phyloP scores from a whole-genome alignment of 768 basidiomycete genomes.

The Terana coerulea region DNA sequence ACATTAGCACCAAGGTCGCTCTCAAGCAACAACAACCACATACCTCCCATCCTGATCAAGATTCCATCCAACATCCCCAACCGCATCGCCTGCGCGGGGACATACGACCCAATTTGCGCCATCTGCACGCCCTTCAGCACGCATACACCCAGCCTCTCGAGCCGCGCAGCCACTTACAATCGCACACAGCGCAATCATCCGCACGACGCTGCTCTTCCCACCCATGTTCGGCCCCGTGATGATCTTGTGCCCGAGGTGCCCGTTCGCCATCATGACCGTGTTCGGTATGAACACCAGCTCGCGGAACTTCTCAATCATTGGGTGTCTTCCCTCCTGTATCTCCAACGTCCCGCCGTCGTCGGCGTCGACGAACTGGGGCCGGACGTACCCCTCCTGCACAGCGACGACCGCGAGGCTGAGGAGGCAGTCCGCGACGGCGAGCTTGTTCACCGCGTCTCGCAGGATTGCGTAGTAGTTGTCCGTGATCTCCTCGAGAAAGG shows the following conservation, averaged over 20 bases:
- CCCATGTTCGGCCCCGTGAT: constrained; percentile 90
- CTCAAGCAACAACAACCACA: too few relatives aligned
- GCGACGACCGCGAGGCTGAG: constrained; percentile 81
- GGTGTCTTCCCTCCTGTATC: constrained; percentile 84
- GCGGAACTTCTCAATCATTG: constrained; percentile 81
- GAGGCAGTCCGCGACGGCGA: constrained; percentile 86
- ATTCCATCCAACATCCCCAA: constrained; percentile 83
- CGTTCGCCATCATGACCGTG: constrained; percentile 66
- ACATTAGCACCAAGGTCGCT: constrained; percentile 7
- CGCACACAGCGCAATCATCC: constrained; percentile 73
- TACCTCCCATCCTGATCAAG: constrained; percentile 87
- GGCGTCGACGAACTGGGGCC: constrained; percentile 69
- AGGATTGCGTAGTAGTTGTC: constrained; percentile 65
- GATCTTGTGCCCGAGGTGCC: constrained; percentile 60
- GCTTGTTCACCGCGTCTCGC: constrained; percentile 71
- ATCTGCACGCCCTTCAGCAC: constrained; percentile 24
- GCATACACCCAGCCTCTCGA: background rate
- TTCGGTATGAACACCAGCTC: constrained; percentile 87
- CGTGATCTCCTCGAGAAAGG: constrained; percentile 69
- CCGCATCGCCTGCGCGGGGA: constrained; percentile 73
- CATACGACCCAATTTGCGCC: constrained; percentile 93
- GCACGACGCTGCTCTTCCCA: constrained; percentile 81
- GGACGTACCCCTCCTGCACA: constrained; percentile 68
- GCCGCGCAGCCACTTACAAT: constrained; percentile 29
- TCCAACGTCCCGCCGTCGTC: constrained; percentile 65